Evolutionary conservation across 1,284 basidiomycete genomes (phyloP), one percentile per base, ranked within the genome.

Genomic region (Ustilago shanxiensis): DNA sequence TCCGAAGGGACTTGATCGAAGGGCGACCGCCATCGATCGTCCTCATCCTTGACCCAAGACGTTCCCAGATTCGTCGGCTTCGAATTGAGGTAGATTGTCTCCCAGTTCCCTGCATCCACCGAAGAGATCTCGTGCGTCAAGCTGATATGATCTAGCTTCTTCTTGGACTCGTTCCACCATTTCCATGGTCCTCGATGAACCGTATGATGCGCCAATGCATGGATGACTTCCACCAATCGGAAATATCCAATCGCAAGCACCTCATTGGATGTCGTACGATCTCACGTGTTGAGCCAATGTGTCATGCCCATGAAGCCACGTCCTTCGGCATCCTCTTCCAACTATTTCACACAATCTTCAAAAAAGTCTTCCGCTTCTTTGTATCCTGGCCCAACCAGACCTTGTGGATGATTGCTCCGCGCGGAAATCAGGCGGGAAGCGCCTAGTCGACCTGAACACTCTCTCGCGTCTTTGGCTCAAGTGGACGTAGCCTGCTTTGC

Each of bases 241-340:
- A 71, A 71, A 62, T 71, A 71, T 35, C 68, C 62, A 35, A 71
- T 65, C 47, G 49, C 24, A 31, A 71, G 50, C 18, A 65, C 24
- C 41, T 71, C 68, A 53, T 71, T 71, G 45, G 31, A 50, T 7
- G 62, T 29, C 26, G 52, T 56, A 20, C 68, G 62, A 29, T 71
- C 68, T 13, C 51, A 45, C 24, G 39, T 41, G 37, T 71, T 71
- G 54, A 71, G 52, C 68, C 68, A 71, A 37, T 59, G 58, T 9
- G 68, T 71, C 68, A 71, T 71, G 39, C 68, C 68, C 20, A 71
- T 53, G 33, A 71, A 71, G 41, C 69, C 69, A n/a, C 63, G 57
- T 9, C 37, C 55, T 11, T 61, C 35, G 3, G 69, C 33, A 33
- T 71, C 69, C 24, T 66, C 63, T 29, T 71, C 69, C 16, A 66